Percentiles rank a stretch among this genome's conserved stretches.
These are phyloP conservation scores for Juglanconis oblonga DNA, from an alignment of 2,329 filamentous ascomycete species.

Conservation along the genomic window DNA sequence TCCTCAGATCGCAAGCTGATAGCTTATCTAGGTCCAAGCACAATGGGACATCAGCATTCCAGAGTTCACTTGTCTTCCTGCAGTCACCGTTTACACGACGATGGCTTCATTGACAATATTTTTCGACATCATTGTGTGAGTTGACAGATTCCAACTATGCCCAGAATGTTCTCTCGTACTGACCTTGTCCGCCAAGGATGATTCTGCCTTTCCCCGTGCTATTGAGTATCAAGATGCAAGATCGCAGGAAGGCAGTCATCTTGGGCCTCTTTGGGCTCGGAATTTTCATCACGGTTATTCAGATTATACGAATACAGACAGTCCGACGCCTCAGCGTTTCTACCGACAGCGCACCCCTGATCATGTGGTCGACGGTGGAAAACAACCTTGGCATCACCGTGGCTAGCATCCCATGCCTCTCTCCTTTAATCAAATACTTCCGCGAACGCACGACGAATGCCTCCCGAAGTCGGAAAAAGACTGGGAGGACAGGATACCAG, in stretches of 20 bases:
- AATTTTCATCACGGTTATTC: slow-evolving; percentile 47
- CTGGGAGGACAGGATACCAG: background rate
- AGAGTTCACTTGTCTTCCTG: slow-evolving; percentile 35
- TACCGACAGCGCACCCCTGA: slow-evolving; percentile 40
- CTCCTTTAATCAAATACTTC: slow-evolving; percentile 37
- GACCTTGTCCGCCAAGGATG: slow-evolving; percentile 27
- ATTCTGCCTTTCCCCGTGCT: slow-evolving; percentile 39
- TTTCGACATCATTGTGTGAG: slow-evolving; percentile 39
- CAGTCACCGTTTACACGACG: slow-evolving; percentile 40
- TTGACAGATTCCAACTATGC: background rate
- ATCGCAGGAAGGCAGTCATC: slow-evolving; percentile 39
- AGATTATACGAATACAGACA: slow-evolving; percentile 49
- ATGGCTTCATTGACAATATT: slow-evolving; percentile 39
- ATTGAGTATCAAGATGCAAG: slow-evolving; percentile 26
- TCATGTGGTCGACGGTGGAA: slow-evolving; percentile 10
- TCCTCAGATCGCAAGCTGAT: background rate
- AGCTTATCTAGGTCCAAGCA: background rate
- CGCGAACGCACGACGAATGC: slow-evolving; percentile 3
- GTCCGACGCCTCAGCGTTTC: slow-evolving; percentile 41
- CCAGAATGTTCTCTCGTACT: background rate
- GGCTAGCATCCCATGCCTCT: slow-evolving; percentile 27
- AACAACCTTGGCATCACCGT: slow-evolving; percentile 11
- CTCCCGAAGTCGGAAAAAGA: background rate
- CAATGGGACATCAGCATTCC: slow-evolving; percentile 40
- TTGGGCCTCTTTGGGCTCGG: slow-evolving; percentile 44